Conservation (phyloP, 768 basidiomycete species). For the Brasilioporus rufonigricans region DNA sequence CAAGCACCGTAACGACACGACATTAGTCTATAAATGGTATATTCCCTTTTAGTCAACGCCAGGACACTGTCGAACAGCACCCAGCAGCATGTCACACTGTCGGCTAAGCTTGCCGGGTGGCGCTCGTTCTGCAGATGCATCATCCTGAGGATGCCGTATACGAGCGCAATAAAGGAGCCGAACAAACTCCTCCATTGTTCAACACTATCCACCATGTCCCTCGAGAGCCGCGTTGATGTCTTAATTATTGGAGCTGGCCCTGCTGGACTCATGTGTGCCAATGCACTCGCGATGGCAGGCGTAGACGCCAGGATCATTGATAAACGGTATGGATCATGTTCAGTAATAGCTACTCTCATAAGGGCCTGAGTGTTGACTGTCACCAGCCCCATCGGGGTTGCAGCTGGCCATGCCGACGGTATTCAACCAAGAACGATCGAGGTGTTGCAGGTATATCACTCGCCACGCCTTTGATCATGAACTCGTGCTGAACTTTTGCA, state of each 20-base stretch:
- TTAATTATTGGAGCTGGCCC: constrained; percentile 51
- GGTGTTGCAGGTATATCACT: constrained; percentile 42
- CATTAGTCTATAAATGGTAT: no score
- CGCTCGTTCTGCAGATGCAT: no score
- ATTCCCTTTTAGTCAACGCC: no score
- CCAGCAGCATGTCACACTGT: no score
- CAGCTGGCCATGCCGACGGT: constrained; percentile 52
- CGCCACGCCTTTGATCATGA: background rate
- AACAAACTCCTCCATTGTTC: no score
- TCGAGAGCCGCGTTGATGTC: constrained; percentile 41
- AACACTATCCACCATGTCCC: constrained; percentile 15
- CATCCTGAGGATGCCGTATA: no score
- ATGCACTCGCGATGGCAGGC: constrained; percentile 45
- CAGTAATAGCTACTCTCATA: background rate
- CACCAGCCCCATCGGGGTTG: constrained; percentile 37
- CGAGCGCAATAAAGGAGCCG: no score
- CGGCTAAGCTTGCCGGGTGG: no score
- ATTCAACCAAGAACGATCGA: constrained; percentile 54
- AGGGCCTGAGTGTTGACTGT: background rate
- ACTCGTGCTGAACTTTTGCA: no score
- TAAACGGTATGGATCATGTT: constrained; percentile 35
- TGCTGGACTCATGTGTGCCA: constrained; percentile 66
- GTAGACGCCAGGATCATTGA: constrained; percentile 47
- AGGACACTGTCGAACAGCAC: no score
- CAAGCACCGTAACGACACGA: no score